Base-by-base conservation (phyloP, 2,329 filamentous ascomycete species). In the Dactylellina leptospora region DNA sequence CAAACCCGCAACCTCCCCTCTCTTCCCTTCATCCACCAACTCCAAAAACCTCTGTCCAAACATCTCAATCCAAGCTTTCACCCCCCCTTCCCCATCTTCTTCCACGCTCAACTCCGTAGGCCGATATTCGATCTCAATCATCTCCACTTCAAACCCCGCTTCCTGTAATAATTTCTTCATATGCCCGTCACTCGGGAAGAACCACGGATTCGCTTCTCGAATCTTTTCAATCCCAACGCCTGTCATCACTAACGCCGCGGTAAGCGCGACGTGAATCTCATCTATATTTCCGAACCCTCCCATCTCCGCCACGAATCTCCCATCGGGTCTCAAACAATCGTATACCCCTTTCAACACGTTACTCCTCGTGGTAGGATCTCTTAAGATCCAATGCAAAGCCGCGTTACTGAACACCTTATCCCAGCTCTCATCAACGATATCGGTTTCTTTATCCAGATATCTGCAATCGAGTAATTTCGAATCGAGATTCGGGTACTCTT, bases 401-500 rank as follows among this genome's bases (percentile, higher is more conserved):
- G 81, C 81, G 63, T 82, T 82, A 22, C 77, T 79, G 75, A 82
- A 82, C 3, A 80, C 77, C 50, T 81, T 81, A 51, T 80, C 79
- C 76, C 77, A 82, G 2, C 50, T 47, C 11, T 75, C 77, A 6
- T 68, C 40, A 1, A 75, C 53, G 10, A 64, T 28, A 18, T 59
- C 44, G 5, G 18, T 38, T 9, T 61, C 53, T 0, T 38, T 51
- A 1, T 74, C 4, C 69, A 64, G n/a, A 40, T 45, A 45, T 28
- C 56, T 6, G 36, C 51, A 55, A 38, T 61, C 44, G 13, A 82
- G 70, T 9, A 74, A 33, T 1, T 76, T 77, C 45, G 78, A 79
- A 64, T 80, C 77, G 8, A 79, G 75, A 22, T 79, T 74, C 11
- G 60, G 54, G 74, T 78, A 81, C 2, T 78, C 78, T 0, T 45